Evolutionary conservation across 78 protist genomes (phyloP).

Genomic region (Chrysochromulina parva): DNA sequence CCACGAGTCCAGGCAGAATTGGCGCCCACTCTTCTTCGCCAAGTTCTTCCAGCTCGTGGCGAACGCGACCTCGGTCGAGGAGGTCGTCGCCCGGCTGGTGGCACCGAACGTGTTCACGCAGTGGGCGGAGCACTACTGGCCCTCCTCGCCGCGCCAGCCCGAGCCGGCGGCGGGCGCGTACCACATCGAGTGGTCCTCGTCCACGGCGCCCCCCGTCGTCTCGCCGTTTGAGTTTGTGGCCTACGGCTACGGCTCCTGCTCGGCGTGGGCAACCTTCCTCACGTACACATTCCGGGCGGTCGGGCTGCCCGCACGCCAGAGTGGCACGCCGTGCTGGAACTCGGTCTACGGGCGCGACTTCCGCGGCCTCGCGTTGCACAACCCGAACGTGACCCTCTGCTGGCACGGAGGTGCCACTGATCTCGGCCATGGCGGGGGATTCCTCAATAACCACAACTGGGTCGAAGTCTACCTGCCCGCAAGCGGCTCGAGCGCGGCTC

Average conservation of each 20-base stretch:
- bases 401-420: background rate
- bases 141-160: background rate
- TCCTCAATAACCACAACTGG: slow-evolving; percentile 51
- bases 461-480: slow-evolving; percentile 27
- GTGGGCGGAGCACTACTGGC: background rate
- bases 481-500: too few species aligned
- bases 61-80: background rate
- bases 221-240: slow-evolving; percentile 35
- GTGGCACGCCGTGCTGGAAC: slow-evolving; percentile 53
- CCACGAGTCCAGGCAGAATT: slow-evolving; percentile 23
- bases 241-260: slow-evolving; percentile 48
- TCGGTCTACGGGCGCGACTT: background rate
- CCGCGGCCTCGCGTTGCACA: slow-evolving; percentile 17
- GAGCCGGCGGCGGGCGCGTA: too few species aligned
- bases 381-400: slow-evolving; percentile 28
- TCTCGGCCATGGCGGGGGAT: background rate
- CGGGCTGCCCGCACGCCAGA: slow-evolving; percentile 32
- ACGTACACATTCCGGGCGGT: background rate
- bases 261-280: slow-evolving; percentile 31
- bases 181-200: background rate
- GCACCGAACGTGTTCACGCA: background rate
- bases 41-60: slow-evolving; percentile 29
- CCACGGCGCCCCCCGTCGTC: slow-evolving; percentile 39
- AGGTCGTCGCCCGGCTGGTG: slow-evolving; percentile 5
- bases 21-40: slow-evolving; percentile 47